Percentiles rank a stretch among this genome's conserved stretches.
These are phyloP conservation scores for Ballota nigra DNA, from an alignment of 257 asterid species.

Conservation along the genomic window DNA sequence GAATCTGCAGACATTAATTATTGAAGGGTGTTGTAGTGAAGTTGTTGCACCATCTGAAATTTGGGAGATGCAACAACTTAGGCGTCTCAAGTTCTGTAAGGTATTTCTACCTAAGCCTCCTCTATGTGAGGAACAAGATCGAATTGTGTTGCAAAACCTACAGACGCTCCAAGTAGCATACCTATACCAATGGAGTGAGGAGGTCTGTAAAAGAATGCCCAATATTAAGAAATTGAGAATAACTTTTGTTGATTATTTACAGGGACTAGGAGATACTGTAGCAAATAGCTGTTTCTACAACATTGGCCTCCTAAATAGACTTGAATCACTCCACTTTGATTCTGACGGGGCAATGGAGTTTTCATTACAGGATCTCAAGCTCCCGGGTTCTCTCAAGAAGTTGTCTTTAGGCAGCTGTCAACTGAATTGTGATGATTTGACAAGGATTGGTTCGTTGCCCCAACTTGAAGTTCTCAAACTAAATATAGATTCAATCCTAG, in stretches of 20 bases:
- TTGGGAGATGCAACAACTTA: conserved; percentile 13
- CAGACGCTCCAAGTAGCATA: background rate
- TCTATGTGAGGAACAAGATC: background rate
- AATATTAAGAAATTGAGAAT: background rate
- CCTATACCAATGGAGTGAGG: background rate
- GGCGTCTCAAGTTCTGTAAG: background rate
- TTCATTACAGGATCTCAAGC: background rate
- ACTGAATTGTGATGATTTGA: conserved; percentile 3
- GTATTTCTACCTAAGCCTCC: background rate
- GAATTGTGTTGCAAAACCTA: background rate
- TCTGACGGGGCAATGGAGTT: background rate
- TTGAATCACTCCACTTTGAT: background rate
- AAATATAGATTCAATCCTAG: rapidly evolving
- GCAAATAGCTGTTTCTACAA: background rate
- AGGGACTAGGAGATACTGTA: background rate
- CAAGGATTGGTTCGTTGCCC: background rate
- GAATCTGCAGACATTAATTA: conserved; percentile 12
- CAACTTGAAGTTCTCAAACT: conserved; percentile 18
- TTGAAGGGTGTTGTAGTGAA: background rate
- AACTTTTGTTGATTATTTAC: background rate
- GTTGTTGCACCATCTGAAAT: background rate
- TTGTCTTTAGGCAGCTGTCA: background rate
- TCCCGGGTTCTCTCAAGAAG: conserved; percentile 7
- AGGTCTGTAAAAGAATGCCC: conserved; percentile 11
- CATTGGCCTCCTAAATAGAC: background rate